Evolutionary conservation across 2,329 filamentous ascomycete species (phyloP).

Genomic region (Stagonosporopsis tanaceti): DNA sequence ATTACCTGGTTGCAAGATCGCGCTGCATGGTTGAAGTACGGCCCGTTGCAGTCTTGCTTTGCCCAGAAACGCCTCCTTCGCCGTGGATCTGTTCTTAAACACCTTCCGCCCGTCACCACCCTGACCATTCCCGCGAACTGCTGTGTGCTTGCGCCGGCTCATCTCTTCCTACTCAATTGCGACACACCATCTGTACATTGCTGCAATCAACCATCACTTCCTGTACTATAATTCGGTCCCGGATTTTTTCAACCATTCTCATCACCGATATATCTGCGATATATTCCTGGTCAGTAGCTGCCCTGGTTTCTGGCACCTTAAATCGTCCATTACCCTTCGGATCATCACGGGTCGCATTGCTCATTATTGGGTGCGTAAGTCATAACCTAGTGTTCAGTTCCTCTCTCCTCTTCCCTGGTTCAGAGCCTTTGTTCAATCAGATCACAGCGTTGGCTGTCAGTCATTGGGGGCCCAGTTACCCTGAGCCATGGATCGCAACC

Average conservation of each 20-base stretch:
- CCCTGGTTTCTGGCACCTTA: constrained; percentile 13
- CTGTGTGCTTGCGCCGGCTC: constrained; percentile 44
- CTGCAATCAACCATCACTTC: constrained; percentile 1
- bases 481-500: constrained; percentile 11
- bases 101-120: constrained; percentile 38
- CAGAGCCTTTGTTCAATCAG: not conserved
- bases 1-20: constrained; percentile 40
- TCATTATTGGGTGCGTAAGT: constrained; percentile 2
- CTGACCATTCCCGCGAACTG: constrained; percentile 36
- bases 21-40: constrained; percentile 46
- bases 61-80: constrained; percentile 45
- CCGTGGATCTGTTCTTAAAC: constrained; percentile 40
- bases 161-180: constrained; percentile 19
- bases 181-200: constrained; percentile 15
- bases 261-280: constrained; percentile 20
- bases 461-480: not conserved
- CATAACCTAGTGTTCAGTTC: not conserved
- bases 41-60: constrained; percentile 51
- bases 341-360: not conserved
- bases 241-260: constrained; percentile 3
- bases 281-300: constrained; percentile 19
- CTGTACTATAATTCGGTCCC: constrained; percentile 21
- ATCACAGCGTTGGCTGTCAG: not conserved
- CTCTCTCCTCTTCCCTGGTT: not conserved
- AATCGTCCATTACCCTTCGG: constrained; percentile 1